A percentile compares a stretch with the other conserved stretches of the same genome.
These are phyloP conservation scores for Fusarium austroafricanum DNA, from an alignment of 2,329 filamentous ascomycete genomes.

Conservation along the genomic window DNA sequence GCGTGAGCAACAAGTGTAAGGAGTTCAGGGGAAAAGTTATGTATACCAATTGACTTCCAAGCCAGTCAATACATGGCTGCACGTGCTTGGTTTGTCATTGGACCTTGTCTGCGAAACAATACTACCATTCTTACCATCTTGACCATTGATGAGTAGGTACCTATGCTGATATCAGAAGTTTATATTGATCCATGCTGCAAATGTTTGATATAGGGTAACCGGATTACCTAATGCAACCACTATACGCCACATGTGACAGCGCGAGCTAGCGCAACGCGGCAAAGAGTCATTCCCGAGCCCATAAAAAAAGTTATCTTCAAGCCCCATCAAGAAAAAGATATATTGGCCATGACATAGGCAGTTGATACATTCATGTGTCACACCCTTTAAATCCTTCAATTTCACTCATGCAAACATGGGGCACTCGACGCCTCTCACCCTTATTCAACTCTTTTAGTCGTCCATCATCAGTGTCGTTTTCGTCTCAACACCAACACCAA, in stretches of 20 bases:
- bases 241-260: conserved; percentile 31
- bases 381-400: not conserved
- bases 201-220: conserved; percentile 6
- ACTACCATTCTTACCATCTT: too few relatives aligned
- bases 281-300: not conserved
- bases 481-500: not conserved
- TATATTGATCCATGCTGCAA: not conserved
- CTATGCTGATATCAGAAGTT: conserved; percentile 9
- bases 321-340: not conserved
- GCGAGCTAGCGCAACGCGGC: conserved; percentile 31
- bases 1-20: too few relatives aligned
- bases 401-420: conserved; percentile 49
- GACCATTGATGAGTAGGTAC: too few relatives aligned
- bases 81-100: too few relatives aligned
- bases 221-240: not conserved
- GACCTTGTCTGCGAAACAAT: too few relatives aligned
- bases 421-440: conserved; percentile 34
- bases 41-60: too few relatives aligned
- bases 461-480: not conserved
- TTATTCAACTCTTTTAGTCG: conserved; percentile 31
- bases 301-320: conserved; percentile 29
- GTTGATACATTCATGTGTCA: conserved; percentile 5
- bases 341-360: conserved; percentile 11
- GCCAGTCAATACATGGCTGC: too few relatives aligned
- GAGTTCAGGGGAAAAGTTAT: too few relatives aligned